Evolutionary conservation across 2,329 filamentous ascomycete species (phyloP).

Genomic region (Paraconiothyrium sp.): DNA sequence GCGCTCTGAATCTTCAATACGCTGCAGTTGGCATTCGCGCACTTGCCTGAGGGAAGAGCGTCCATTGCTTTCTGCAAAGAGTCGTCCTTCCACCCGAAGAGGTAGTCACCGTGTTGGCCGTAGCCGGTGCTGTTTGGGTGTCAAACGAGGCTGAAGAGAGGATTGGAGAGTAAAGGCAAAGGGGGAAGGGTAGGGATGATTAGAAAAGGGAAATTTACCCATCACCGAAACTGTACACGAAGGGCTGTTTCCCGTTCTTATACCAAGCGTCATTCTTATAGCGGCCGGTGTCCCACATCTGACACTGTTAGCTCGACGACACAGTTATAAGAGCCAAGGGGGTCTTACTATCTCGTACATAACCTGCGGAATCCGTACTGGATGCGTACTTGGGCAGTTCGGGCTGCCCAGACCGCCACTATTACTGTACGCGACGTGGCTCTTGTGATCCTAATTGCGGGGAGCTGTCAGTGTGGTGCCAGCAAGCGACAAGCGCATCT

Average conservation of each 20-base stretch:
- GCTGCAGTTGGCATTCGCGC: slow-evolving; percentile 41
- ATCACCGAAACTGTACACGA: slow-evolving; percentile 40
- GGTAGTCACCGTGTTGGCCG: slow-evolving; percentile 60
- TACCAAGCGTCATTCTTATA: slow-evolving; percentile 24
- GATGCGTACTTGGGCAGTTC: slow-evolving; percentile 55
- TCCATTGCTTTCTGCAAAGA: slow-evolving; percentile 15
- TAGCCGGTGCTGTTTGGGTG: slow-evolving; percentile 45
- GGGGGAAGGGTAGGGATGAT: slow-evolving; percentile 24
- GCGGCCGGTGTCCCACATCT: slow-evolving; percentile 22
- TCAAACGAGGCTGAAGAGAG: neutral
- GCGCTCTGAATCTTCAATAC: slow-evolving; percentile 43
- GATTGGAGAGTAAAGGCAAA: neutral
- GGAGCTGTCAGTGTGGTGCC: too few species aligned
- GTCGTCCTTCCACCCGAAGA: slow-evolving; percentile 61
- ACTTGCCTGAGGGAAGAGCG: slow-evolving; percentile 35
- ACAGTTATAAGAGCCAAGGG: neutral
- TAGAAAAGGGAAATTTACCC: slow-evolving; percentile 27
- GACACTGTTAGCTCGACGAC: neutral
- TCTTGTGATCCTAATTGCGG: slow-evolving; percentile 59
- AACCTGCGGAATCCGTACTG: slow-evolving; percentile 56
- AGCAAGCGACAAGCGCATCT: too few species aligned
- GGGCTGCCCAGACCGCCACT: slow-evolving; percentile 53
- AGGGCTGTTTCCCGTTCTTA: slow-evolving; percentile 25
- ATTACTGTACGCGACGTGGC: slow-evolving; percentile 68
- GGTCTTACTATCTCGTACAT: slow-evolving; percentile 29